Evolutionary conservation across 2,329 filamentous ascomycete species (phyloP), one percentile per base, ranked within the genome.

Genomic region (Fusarium sp.): DNA sequence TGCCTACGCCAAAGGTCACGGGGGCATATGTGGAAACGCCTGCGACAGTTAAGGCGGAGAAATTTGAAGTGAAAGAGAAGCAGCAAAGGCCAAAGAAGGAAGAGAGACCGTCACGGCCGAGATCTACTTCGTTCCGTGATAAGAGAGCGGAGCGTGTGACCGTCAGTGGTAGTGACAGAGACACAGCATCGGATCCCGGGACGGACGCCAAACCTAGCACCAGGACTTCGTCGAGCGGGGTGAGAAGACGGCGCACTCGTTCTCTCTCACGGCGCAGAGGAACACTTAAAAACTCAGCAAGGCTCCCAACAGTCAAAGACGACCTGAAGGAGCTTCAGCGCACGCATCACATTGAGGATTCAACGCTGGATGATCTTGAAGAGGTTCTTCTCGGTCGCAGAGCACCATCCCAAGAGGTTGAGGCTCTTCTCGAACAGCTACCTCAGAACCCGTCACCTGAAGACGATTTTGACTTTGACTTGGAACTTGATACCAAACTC

Each of bases 1-100:
- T 81, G 72, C 81, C 83, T 7, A 87, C 85, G 4, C 85, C 85
- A 3, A 80, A 75, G 46, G 78, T 86, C 4, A 81, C 78, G 1
- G 85, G 85, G 1, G 85, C 85, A 3, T 87, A 82, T 57, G 78
- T 87, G 9, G 83, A 86, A 52, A 86, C 85, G 3, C 84, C 85
- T 2, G 79, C 78, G 7, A 83, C 82, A 5, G 70, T 77, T 38
- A 80, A 77, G 63, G 71, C 75, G 8, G 77, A 79, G 41, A 77
- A 72, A 36, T 43, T 63, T 12, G 66, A 70, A 6, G 24, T 58
- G 2, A 67, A 67, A 26, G 63, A 67, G 7, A 61, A 66, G 28
- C 53, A 60, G 22, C 47, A 54, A 38, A 68, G 47, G 31, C 15
- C 50, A 64, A 69, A 58, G 25, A 46, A 35, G 35, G 69, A 68